phyloP scores from a whole-genome alignment of 139 green algal genomes.

The Volvox reticuliferus region DNA sequence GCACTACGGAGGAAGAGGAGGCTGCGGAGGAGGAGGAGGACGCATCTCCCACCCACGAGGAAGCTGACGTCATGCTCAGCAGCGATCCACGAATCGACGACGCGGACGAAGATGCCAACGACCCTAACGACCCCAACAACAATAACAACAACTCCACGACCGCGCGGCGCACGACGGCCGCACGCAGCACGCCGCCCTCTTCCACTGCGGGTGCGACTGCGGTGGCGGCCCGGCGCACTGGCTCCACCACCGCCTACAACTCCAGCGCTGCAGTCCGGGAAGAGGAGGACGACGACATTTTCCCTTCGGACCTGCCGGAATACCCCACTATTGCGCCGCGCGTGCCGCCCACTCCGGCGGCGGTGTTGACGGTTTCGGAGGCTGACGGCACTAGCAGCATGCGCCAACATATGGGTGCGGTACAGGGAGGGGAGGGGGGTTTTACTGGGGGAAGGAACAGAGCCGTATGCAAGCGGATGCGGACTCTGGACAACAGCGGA shows the following conservation, averaged over 20 bases:
- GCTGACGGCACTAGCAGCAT: constrained; percentile 29
- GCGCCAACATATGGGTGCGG: constrained; percentile 39
- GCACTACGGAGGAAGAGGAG: background rate
- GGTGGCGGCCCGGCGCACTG: background rate
- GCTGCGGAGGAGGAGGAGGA: constrained; percentile 17
- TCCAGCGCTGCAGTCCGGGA: background rate
- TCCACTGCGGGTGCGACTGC: background rate
- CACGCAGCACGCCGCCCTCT: background rate
- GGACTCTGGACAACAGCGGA: background rate
- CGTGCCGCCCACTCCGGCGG: background rate
- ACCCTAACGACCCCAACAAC: background rate
- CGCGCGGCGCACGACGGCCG: background rate
- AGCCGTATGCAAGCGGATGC: background rate
- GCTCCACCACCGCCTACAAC: background rate
- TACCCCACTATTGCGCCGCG: background rate
- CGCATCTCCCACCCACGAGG: background rate
- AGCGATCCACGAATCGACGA: background rate
- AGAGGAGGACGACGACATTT: constrained; percentile 9
- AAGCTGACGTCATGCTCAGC: constrained; percentile 39
- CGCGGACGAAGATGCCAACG: background rate
- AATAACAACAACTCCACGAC: background rate
- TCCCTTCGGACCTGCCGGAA: background rate
- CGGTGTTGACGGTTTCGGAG: constrained; percentile 36
- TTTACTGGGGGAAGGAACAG: too few relatives aligned
- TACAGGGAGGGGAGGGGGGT: background rate